Conservation (phyloP, 257 asterid species). For the Fraxinus pennsylvanica region DNA sequence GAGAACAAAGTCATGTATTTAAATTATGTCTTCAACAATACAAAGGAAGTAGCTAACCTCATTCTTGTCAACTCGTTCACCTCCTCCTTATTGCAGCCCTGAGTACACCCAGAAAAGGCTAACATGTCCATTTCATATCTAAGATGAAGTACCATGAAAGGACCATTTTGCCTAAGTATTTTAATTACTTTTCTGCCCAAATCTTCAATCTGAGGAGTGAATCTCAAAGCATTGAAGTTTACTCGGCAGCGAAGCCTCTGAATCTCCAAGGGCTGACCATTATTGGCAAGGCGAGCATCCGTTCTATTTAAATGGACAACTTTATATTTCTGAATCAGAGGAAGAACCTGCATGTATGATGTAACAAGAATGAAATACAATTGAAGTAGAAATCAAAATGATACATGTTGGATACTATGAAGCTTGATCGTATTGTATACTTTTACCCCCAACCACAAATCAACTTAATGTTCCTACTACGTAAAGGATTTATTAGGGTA, state of each 20-base stretch:
- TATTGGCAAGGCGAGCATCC: constrained; percentile 90
- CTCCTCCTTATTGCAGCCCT: constrained; percentile 83
- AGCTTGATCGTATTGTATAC: not conserved
- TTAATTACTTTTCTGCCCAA: constrained; percentile 81
- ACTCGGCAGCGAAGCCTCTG: constrained; percentile 95
- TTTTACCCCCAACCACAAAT: not conserved
- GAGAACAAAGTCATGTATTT: not conserved
- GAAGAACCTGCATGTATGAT: constrained; percentile 65
- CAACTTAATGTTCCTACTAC: not conserved
- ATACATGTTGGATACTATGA: not conserved
- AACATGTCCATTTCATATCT: constrained; percentile 99
- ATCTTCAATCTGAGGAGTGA: constrained; percentile 92
- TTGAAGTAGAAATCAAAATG: not conserved
- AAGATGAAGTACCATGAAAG: constrained; percentile 91
- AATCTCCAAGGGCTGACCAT: constrained; percentile 76
- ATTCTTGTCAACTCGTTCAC: constrained; percentile 85
- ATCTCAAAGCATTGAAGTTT: constrained; percentile 72
- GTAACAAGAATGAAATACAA: constrained; percentile 22
- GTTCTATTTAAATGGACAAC: constrained; percentile 92
- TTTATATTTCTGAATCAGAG: constrained; percentile 81
- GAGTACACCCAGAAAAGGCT: constrained; percentile 96
- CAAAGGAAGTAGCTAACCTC: constrained; percentile 51
- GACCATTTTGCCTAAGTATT: constrained; percentile 77
- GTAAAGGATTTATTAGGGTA: not conserved
- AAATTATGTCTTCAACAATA: not conserved